These are phyloP conservation scores for Nematodospora valgi DNA, from an alignment of 805 yeast species.

Conservation along the genomic window DNA sequence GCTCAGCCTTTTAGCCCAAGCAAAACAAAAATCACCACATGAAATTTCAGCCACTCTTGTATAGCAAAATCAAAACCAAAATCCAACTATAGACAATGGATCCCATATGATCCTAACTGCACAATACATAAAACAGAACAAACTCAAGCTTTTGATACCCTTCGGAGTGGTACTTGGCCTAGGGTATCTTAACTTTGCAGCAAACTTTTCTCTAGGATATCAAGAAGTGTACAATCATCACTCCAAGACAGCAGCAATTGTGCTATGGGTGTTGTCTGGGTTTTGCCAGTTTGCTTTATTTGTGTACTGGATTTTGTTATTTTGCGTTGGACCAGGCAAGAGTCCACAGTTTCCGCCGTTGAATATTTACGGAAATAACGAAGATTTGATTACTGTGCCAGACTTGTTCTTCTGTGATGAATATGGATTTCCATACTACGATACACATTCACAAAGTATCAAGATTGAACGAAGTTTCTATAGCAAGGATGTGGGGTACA, in stretches of 20 bases:
- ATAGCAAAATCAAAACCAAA: too few relatives aligned
- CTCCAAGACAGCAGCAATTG: conserved; percentile 30
- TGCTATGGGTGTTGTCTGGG: conserved; percentile 30
- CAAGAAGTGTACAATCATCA: conserved; percentile 27
- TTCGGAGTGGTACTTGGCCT: conserved; percentile 21
- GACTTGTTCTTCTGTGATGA: conserved; percentile 62
- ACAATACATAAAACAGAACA: conserved; percentile 1
- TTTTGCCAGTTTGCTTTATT: conserved; percentile 18
- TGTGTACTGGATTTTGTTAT: conserved; percentile 44
- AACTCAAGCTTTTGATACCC: conserved; percentile 23
- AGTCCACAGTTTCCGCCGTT: conserved; percentile 35
- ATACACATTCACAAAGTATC: conserved; percentile 60
- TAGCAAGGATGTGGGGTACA: conserved; percentile 49
- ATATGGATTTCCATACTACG: conserved; percentile 76
- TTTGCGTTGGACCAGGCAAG: conserved; percentile 57
- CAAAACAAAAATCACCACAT: too few relatives aligned
- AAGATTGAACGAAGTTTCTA: conserved; percentile 73
- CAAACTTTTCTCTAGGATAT: conserved; percentile 45
- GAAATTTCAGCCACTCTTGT: too few relatives aligned
- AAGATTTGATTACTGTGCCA: conserved; percentile 43
- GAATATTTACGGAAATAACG: conserved; percentile 19
- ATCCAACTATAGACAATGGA: too few relatives aligned
- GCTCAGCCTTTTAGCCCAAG: too few relatives aligned
- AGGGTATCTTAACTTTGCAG: conserved; percentile 44
- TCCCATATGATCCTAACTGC: conserved; percentile 1